Evolutionary conservation across 495 filamentous ascomycete genomes (phyloP), one percentile per base, ranked within the genome.

Genomic region (Penicillium manginii): DNA sequence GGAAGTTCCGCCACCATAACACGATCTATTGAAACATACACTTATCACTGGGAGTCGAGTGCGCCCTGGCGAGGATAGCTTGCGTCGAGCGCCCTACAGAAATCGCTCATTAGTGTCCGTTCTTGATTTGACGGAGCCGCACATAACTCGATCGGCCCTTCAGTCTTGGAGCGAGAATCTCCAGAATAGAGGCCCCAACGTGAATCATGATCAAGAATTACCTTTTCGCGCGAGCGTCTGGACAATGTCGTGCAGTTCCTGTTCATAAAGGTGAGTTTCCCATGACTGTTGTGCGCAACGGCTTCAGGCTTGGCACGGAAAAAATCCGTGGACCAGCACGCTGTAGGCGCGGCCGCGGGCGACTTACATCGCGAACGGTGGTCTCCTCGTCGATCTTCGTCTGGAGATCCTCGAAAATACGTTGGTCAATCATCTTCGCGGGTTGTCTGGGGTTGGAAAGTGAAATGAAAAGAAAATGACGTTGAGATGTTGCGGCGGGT

Each of bases 401-500:
- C 72, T 97, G 93, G 55, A 98, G 87, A 66, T 88, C 81, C 60
- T 92, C 87, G 72, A 98, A 97, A 65, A 98, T 92, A 29, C 77
- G 81, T 46, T 89, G 87, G 73, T 96, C 87, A 48, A 97, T 88
- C 77, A 80, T 80, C 59, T 68, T 75, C 62, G 33, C 31, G 60
- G 29, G 58, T 22, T 26, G 45, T 49, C 54, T 51, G 37, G 32
- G 31, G 49, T 35, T 42, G 37, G 15, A 9, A 11, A 19, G 43
- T 48, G 26, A 37, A 6, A 37, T 58, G 42, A 32, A 48, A 18
- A 10, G 42, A 32, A 48, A 18, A 10, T 7, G 39, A 39, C 8
- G 12, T 14, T 50, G 47, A 59, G 50, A 32, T 56, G 59, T 49
- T 57, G 53, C 31, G 39, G 55, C n/a, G 15, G 50, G 43, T 47